Evolutionary conservation across 768 basidiomycete species (phyloP).

Genomic region (Gyrodon lividus): DNA sequence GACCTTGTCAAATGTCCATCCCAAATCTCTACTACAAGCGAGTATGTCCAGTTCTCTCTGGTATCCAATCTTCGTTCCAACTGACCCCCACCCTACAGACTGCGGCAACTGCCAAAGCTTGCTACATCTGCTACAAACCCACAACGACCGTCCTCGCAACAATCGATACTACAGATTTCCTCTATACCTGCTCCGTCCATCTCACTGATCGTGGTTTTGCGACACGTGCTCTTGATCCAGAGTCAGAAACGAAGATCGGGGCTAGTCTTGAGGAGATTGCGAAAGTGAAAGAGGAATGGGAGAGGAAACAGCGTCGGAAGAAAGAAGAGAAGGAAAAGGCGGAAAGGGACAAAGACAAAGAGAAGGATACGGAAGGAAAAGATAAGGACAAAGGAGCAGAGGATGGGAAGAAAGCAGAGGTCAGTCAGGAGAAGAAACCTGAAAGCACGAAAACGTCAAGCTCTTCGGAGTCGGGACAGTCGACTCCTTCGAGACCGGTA

Average conservation of each 20-base stretch:
- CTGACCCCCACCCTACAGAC: conserved; percentile 44
- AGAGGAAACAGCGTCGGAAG: conserved; percentile 65
- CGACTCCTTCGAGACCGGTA: conserved; percentile 39
- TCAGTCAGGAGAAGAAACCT: conserved; percentile 16
- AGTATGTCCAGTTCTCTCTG: conserved; percentile 44
- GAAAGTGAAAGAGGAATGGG: conserved; percentile 78
- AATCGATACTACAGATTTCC: conserved; percentile 75
- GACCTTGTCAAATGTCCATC: conserved; percentile 54
- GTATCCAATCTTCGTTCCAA: neutral
- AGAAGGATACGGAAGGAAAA: conserved; percentile 34
- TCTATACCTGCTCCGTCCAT: conserved; percentile 84
- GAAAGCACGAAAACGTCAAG: conserved; percentile 22
- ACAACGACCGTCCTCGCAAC: conserved; percentile 86
- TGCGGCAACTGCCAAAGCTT: conserved; percentile 74
- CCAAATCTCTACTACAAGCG: conserved; percentile 88
- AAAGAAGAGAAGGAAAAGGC: conserved; percentile 52
- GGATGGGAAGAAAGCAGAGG: conserved; percentile 31
- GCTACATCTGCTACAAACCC: conserved; percentile 76
- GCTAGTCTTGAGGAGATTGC: conserved; percentile 69
- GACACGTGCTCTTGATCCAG: conserved; percentile 43
- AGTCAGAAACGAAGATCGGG: conserved; percentile 35
- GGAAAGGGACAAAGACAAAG: conserved; percentile 44
- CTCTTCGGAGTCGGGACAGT: conserved; percentile 29
- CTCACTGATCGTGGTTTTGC: conserved; percentile 80
- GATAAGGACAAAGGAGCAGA: conserved; percentile 36